phyloP scores from a whole-genome alignment of 148 eudicot species.

The Beta vulgaris region DNA sequence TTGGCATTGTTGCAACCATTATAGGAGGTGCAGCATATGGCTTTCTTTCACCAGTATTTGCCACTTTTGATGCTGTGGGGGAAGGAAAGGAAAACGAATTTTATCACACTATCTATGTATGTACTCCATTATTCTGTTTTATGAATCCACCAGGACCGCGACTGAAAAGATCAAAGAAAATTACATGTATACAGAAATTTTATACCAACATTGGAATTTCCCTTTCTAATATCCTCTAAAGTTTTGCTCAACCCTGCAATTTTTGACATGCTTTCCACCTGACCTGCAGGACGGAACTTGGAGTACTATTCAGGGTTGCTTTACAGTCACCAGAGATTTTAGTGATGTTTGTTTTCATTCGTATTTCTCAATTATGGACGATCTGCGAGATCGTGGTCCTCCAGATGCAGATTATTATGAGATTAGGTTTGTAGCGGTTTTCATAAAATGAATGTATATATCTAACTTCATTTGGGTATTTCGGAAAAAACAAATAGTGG shows the following conservation, averaged over 20 bases:
- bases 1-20: constrained; percentile 54
- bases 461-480: background rate
- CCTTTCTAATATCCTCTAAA: background rate
- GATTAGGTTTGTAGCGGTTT: constrained; percentile 47
- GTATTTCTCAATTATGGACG: constrained; percentile 80
- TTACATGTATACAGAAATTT: background rate
- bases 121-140: constrained; percentile 19
- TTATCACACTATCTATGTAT: constrained; percentile 63
- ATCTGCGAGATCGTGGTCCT: constrained; percentile 48
- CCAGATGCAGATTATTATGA: constrained; percentile 64
- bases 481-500: background rate
- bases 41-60: constrained; percentile 77
- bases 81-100: constrained; percentile 66
- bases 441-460: background rate
- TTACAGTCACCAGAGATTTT: constrained; percentile 61
- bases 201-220: background rate
- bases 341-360: constrained; percentile 77
- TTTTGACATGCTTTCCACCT: constrained; percentile 15
- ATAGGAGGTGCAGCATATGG: constrained; percentile 76
- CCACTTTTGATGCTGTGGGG: constrained; percentile 83
- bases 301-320: constrained; percentile 57
- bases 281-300: constrained; percentile 81
- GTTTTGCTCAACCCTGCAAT: background rate
- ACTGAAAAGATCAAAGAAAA: background rate
- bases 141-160: too few species aligned